Base-by-base conservation (phyloP, 177 flowering plant genomes). In the Telopea speciosissima region DNA sequence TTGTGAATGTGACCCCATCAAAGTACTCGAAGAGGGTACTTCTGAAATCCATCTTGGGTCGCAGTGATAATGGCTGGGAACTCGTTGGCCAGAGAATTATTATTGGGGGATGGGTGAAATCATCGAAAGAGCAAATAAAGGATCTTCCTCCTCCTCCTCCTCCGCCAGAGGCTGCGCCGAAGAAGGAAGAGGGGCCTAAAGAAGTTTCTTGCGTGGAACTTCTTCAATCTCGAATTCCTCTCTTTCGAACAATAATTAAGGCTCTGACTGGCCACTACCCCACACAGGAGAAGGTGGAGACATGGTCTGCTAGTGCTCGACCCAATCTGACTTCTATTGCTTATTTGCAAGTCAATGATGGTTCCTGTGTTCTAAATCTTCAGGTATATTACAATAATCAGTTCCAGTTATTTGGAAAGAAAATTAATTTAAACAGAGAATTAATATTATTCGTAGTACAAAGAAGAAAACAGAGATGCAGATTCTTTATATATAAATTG, bases 71-170 rank as follows among this genome's bases (percentile, higher is more conserved):
- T 8, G 96, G 92, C 1, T 2, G 75, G 1, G 89, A 84, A 10
- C 74, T 90, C 81, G 67, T 84, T 19, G 97, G 96, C 0, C 63
- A 80, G 76, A 85, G 81, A 69, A 70, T 89, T 63, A 89, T 92
- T 73, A 56, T 92, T 22, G 99, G 97, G 0, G 99, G 99, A 22
- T 94, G 99, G 97, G 99, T 94, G 61, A 92, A 85, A 79, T 83
- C 92, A 13, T 82, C 87, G n/a, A 89, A 79, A 71, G 91, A 84
- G 74, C 73, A 75, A 44, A 79, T 19, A 69, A 82, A 81, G 74
- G 87, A 81, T 9, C 69, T 73, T 22, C 54, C 66, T 52, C 28
- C 74, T 5, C 33, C 74, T 25, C 28, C 74, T 5, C 33, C 74
- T 26, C 23, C 63, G 24, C 63, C 42, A 5, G 67, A 28, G 24